Base-by-base conservation (phyloP, 495 filamentous ascomycete species). In the Trichoderma parareesei region DNA sequence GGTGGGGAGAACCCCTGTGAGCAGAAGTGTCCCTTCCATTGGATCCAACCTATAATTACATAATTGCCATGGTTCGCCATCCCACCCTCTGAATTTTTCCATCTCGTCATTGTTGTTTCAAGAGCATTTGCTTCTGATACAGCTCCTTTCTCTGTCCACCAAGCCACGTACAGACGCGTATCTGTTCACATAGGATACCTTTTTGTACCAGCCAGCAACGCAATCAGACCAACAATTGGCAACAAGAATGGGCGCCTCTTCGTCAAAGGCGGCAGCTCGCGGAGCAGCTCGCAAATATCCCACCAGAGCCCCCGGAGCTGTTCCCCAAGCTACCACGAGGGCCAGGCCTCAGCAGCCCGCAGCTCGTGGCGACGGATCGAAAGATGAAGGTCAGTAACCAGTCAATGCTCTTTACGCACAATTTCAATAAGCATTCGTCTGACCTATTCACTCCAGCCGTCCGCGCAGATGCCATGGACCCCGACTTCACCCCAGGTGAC, bases 341-440 rank as follows among this genome's bases (percentile, higher is more conserved):
- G 53, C 53, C 53, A 57, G 11, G 16, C 33, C 53, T 57, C 53
- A 57, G 53, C 53, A 57, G 53, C 53, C 53, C 37, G 53, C 53
- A 14, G 9, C 53, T 13, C 53, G 53, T 33, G 53, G 53, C 16
- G 53, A 57, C 9, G 53, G 53, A 33, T 66, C 70, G 0, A 77
- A 77, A 62, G 69, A 77, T 57, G 75, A 79, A 5, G 70, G 78
- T 77, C 59, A 64, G 73, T 70, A 46, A 1, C 2, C 27, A 27
- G 16, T 14, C 14, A 5, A 11, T 11, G n/a, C 43, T 44, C 40
- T 61, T 60, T 38, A 11, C n/a, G 11, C 63, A 62, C 5, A 64
- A 33, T n/a, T 44, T 3, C 60, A 62, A 10, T 60, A 62, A 33
- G 13, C 14, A 49, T 11, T 0, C 6, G 14, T 38, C 60, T 41